Conservation (phyloP, 2,329 filamentous ascomycete species). For the Stemphylium lycopersici region DNA sequence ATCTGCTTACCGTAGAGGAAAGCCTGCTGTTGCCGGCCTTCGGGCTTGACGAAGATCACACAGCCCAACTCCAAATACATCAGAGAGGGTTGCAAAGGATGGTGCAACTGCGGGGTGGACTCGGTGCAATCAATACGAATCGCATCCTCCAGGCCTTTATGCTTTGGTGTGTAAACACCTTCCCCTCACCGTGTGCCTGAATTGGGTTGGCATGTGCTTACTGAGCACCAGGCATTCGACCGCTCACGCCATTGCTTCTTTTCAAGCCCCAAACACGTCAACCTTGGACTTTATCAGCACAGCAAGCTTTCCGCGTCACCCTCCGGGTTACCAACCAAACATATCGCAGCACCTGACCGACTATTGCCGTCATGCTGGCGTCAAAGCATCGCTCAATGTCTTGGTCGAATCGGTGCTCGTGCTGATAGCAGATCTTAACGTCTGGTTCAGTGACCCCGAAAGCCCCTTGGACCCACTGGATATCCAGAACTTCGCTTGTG, state of each 20-base stretch:
- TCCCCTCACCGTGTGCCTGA: slow-evolving; percentile 19
- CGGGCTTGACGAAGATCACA: slow-evolving; percentile 33
- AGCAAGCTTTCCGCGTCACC: slow-evolving; percentile 36
- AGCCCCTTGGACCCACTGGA: slow-evolving; percentile 43
- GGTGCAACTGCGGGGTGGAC: slow-evolving; percentile 44
- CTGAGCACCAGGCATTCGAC: slow-evolving; percentile 50
- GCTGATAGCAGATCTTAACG: slow-evolving; percentile 46
- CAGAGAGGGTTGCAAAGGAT: slow-evolving; percentile 42
- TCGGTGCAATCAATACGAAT: slow-evolving; percentile 43
- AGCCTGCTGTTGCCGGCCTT: slow-evolving; percentile 34
- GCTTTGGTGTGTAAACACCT: slow-evolving; percentile 43
- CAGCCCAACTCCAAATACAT: slow-evolving; percentile 43
- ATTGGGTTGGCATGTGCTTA: slow-evolving; percentile 43
- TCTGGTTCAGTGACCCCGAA: slow-evolving; percentile 39
- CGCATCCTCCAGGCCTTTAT: slow-evolving; percentile 50
- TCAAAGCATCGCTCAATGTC: slow-evolving; percentile 36
- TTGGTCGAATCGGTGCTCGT: slow-evolving; percentile 38
- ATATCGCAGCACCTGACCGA: slow-evolving; percentile 39
- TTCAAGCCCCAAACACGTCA: slow-evolving; percentile 42
- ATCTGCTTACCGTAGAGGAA: slow-evolving; percentile 46
- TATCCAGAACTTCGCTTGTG: slow-evolving; percentile 46
- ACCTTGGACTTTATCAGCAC: slow-evolving; percentile 38
- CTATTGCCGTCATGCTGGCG: slow-evolving; percentile 37
- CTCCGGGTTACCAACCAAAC: slow-evolving; percentile 35
- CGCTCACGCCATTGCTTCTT: slow-evolving; percentile 45